phyloP scores from a whole-genome alignment of 495 filamentous ascomycete species.

The Pseudevernia furfuracea region DNA sequence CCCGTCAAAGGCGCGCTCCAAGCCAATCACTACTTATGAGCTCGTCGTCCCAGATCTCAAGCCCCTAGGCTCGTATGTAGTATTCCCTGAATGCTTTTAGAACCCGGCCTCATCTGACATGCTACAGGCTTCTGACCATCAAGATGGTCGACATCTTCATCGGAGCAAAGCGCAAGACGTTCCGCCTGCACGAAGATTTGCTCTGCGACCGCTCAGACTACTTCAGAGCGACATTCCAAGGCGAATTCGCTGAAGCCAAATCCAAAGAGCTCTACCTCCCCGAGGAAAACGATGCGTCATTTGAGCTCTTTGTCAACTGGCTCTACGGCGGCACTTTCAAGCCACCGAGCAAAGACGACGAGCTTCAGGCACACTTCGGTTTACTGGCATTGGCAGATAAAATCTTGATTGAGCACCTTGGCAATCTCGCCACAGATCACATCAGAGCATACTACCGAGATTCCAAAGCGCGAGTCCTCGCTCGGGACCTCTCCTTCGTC shows the following conservation, averaged over 20 bases:
- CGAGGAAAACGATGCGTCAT: slow-evolving; percentile 33
- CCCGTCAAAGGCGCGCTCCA: neutral
- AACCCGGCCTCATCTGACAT: neutral
- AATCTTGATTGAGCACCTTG: neutral
- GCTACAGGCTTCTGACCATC: neutral
- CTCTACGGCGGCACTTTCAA: slow-evolving; percentile 11
- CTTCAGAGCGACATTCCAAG: slow-evolving; percentile 21
- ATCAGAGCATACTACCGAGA: slow-evolving; percentile 1
- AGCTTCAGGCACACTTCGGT: neutral
- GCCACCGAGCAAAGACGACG: neutral
- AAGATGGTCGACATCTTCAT: slow-evolving; percentile 16
- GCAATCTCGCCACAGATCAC: neutral
- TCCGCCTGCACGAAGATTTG: slow-evolving; percentile 20
- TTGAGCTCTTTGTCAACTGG: slow-evolving; percentile 25
- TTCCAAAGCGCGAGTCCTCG: neutral
- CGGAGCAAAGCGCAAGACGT: slow-evolving; percentile 18
- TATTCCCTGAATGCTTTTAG: neutral
- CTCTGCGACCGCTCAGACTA: slow-evolving; percentile 21
- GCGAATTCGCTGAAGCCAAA: slow-evolving; percentile 19
- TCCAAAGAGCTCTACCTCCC: slow-evolving; percentile 20
- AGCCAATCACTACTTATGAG: neutral
- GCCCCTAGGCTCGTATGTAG: neutral
- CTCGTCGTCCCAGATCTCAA: neutral
- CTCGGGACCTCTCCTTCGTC: neutral
- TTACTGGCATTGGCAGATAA: neutral